A percentile compares a stretch with the other conserved stretches of the same genome.
Evolutionary conservation across 2,329 filamentous ascomycete species (phyloP).

Genomic region (Neonectria punicea): DNA sequence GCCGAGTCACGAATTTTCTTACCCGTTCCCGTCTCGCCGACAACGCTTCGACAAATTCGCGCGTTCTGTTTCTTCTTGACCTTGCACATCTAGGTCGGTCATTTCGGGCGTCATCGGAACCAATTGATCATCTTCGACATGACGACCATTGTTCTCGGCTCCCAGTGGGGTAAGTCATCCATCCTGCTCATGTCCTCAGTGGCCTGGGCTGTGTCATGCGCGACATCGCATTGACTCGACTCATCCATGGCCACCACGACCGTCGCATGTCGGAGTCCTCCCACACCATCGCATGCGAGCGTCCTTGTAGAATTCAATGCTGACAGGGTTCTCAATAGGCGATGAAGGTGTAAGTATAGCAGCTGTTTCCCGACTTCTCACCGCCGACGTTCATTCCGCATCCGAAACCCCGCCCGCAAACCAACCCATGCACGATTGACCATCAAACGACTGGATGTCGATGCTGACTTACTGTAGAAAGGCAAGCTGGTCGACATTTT

Average conservation of each 20-base stretch:
- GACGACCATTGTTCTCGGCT: no score
- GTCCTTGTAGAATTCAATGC: not conserved
- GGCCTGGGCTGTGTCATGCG: not conserved
- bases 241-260: not conserved
- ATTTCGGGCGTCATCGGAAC: not conserved
- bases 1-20: not conserved
- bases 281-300: not conserved
- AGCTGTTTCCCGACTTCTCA: not conserved
- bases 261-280: not conserved
- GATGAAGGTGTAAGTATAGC: not conserved
- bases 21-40: not conserved
- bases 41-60: not conserved
- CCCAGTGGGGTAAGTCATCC: no score
- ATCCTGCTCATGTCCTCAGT: no score
- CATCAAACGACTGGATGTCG: not conserved
- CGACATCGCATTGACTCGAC: not conserved
- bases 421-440: not conserved
- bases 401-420: not conserved
- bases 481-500: not conserved
- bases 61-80: not conserved
- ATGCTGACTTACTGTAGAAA: not conserved
- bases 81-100: not conserved
- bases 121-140: no score
- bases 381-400: not conserved
- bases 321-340: not conserved